Percentiles rank a stretch among this genome's conserved stretches.
Conservation (phyloP, 305 asterid genomes). For the Fraxinus velutina region DNA sequence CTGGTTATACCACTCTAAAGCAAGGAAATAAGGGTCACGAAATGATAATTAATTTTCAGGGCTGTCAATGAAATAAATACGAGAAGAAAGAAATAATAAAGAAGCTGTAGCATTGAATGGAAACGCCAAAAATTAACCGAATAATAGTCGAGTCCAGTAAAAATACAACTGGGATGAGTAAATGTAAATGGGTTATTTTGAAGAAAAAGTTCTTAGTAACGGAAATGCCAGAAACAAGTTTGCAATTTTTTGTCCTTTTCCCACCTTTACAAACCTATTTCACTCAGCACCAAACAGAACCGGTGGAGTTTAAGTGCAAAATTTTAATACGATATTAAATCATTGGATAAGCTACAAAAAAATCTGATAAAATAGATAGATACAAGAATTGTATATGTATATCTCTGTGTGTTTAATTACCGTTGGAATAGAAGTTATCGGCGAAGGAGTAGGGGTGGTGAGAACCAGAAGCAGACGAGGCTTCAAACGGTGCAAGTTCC, state of each 20-base stretch:
- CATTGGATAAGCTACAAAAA: not conserved
- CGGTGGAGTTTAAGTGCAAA: conserved; percentile 30
- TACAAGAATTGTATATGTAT: not conserved
- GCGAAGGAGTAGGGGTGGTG: conserved; percentile 58
- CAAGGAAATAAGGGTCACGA: not conserved
- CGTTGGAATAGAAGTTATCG: conserved; percentile 73
- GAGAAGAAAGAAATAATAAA: not conserved
- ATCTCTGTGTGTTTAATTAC: conserved; percentile 24
- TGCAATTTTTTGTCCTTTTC: conserved; percentile 38
- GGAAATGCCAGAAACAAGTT: conserved; percentile 33
- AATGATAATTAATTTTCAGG: conserved; percentile 20
- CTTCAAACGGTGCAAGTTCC: conserved; percentile 26
- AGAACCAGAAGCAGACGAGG: conserved; percentile 42
- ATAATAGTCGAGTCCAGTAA: conserved; percentile 8
- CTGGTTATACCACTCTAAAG: conserved; percentile 55
- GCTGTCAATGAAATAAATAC: conserved; percentile 13
- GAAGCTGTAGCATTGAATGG: conserved; percentile 13
- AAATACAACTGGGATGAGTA: conserved; percentile 5
- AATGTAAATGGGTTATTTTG: not conserved
- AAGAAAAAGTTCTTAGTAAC: conserved; percentile 24
- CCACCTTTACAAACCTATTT: conserved; percentile 35
- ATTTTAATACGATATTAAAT: not conserved
- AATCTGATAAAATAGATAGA: not conserved
- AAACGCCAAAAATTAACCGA: conserved; percentile 30
- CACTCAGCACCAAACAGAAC: conserved; percentile 42